These are phyloP conservation scores for Jatropha podagrica DNA, from an alignment of 441 rosid species.

Conservation along the genomic window DNA sequence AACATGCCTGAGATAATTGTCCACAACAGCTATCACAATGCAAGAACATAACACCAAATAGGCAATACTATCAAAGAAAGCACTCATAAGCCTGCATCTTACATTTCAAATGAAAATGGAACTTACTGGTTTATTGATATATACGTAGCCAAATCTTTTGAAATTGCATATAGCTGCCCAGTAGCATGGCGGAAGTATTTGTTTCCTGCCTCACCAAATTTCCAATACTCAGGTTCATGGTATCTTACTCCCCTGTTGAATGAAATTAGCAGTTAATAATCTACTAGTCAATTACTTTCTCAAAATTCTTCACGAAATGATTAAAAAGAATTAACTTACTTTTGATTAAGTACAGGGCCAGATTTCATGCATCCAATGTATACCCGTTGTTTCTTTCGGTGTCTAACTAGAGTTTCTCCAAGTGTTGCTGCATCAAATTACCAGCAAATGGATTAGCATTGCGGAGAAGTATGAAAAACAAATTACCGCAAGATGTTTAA, in stretches of 20 bases:
- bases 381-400: constrained; percentile 67
- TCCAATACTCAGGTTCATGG: constrained; percentile 97
- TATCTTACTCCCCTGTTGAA: constrained; percentile 83
- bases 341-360: constrained; percentile 92
- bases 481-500: not conserved
- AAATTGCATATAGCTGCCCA: constrained; percentile 90
- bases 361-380: constrained; percentile 99
- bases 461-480: not conserved
- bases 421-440: constrained; percentile 69
- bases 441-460: constrained; percentile 10
- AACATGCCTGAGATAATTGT: constrained; percentile 67
- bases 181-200: constrained; percentile 97
- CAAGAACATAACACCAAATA: constrained; percentile 10
- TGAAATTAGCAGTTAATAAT: constrained; percentile 16
- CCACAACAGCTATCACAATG: constrained; percentile 7
- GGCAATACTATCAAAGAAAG: constrained; percentile 10
- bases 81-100: constrained; percentile 9
- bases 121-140: constrained; percentile 94
- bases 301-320: not conserved
- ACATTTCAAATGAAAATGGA: constrained; percentile 16
- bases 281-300: constrained; percentile 6
- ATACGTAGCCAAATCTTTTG: constrained; percentile 84
- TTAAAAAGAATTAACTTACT: constrained; percentile 41
- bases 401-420: constrained; percentile 83
- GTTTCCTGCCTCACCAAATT: constrained; percentile 94